phyloP scores from a whole-genome alignment of 345 rosid species.

The Bruguiera gymnorhiza region DNA sequence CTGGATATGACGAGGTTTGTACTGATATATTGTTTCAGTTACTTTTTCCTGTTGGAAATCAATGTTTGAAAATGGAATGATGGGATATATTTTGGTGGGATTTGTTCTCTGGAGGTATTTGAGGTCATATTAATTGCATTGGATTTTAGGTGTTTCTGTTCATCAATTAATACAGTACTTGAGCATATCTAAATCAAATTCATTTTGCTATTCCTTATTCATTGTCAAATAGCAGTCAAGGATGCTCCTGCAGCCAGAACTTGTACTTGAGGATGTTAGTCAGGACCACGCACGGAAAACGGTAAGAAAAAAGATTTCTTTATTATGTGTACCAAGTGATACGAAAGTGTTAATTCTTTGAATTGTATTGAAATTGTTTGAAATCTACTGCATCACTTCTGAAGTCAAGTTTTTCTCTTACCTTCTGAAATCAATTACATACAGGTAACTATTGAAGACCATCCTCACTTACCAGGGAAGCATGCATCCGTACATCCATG shows the following conservation, averaged over 20 bases:
- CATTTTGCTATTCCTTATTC: slow-evolving; percentile 6
- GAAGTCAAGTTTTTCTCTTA: not conserved
- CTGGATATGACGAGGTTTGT: slow-evolving; percentile 89
- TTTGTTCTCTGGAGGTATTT: not conserved
- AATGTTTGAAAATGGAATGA: not conserved
- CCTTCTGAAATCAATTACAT: not conserved
- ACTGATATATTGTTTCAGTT: not conserved
- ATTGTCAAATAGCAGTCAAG: slow-evolving; percentile 52
- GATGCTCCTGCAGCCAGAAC: slow-evolving; percentile 83
- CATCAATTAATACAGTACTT: not conserved
- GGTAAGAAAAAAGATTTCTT: slow-evolving; percentile 33
- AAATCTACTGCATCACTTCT: not conserved
- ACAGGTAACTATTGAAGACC: slow-evolving; percentile 97
- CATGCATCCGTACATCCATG: slow-evolving; percentile 99
- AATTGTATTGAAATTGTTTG: not conserved
- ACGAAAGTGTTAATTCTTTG: too few species aligned
- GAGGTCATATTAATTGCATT: not conserved
- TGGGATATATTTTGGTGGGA: not conserved
- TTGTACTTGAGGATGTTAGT: slow-evolving; percentile 87
- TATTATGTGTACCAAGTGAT: not conserved
- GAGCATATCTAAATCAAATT: slow-evolving; percentile 9
- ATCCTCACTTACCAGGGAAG: slow-evolving; percentile 96
- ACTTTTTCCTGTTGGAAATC: not conserved
- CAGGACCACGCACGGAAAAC: slow-evolving; percentile 94
- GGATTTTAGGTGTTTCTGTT: slow-evolving; percentile 1